Base-by-base conservation (phyloP, 768 basidiomycete species). In the Lentinus brumalis region DNA sequence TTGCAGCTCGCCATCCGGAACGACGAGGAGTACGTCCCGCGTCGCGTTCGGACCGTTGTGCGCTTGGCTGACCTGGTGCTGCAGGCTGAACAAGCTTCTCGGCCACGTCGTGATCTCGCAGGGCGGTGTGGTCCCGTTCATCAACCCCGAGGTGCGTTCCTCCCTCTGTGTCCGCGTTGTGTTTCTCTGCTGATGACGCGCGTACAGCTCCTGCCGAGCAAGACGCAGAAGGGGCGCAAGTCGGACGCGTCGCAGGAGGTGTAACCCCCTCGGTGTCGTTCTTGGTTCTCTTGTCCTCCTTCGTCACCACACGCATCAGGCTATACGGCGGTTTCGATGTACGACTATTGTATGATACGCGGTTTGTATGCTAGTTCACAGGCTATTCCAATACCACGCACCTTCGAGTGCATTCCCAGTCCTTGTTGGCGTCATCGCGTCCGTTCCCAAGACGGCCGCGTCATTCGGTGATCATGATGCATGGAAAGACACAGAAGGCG, bases 1-100 rank as follows among this genome's bases (percentile, higher is more conserved):
- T 79, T 96, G 50, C 94, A 97, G 75, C 86, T 96, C 63, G 94
- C 94, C 63, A 94, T 97, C 76, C 86, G 95, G 50, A 94, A 96
- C 75, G 94, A 96, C 64, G 93, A 95, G 76, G 94, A 92, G 88
- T 88, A 66, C 60, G 85, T 76, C 12, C 40, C 16, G 12, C 47
- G 1, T 12, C 35, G 15, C 12, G 18, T 57, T 2, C 2, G 16
- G n/a, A 6, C 18, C 21, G 31, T 15, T n/a, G 2, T 4, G 12
- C 2, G n/a, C 55, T 39, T 57, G 35, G 38, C 57, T 52, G 63
- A 53, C 56, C 38, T 55, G 58, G 42, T 32, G 42, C 35, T 49
- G 6, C 51, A 89, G 87, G 68, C 77, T 91, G 74, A 86, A 86
- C 74, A 83, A 79, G 70, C 80, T 91, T 41, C 82, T 91, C 45